Conservation (phyloP, 306 rosid species). For the Lathyrus tuberosus region DNA sequence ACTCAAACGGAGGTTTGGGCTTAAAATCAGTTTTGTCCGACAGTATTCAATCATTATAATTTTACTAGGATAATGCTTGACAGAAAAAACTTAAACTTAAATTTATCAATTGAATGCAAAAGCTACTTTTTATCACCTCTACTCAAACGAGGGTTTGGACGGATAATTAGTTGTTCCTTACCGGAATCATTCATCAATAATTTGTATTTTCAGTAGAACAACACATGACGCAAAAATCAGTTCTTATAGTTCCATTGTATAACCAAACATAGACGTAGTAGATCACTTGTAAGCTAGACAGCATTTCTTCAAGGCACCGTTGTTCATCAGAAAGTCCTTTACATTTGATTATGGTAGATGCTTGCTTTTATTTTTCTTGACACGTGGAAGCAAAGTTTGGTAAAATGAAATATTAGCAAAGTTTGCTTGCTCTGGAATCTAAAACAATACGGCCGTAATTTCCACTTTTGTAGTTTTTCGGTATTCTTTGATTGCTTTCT, state of each 20-base stretch:
- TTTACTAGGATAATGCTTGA: background rate
- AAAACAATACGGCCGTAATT: background rate
- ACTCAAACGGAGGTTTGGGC: background rate
- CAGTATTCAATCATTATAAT: background rate
- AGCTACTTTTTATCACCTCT: background rate
- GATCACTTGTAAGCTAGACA: conserved; percentile 24
- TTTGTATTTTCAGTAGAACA: background rate
- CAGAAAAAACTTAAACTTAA: background rate
- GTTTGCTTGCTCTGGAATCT: background rate
- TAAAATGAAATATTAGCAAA: conserved; percentile 5
- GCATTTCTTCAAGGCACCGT: conserved; percentile 19
- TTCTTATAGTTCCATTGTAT: background rate
- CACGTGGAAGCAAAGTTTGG: background rate
- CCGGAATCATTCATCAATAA: background rate
- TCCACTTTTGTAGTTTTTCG: background rate
- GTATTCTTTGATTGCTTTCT: background rate
- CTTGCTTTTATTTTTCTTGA: background rate
- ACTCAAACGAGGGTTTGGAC: background rate
- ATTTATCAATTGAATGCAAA: background rate
- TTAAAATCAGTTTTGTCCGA: background rate
- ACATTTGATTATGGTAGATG: conserved; percentile 1
- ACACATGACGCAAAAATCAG: background rate
- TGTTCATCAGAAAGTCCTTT: conserved; percentile 21
- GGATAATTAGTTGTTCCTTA: background rate
- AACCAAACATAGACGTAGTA: background rate